A percentile compares a stretch with the other conserved stretches of the same genome.
phyloP scores from a whole-genome alignment of 768 basidiomycete genomes.

The Podaxis sp. region DNA sequence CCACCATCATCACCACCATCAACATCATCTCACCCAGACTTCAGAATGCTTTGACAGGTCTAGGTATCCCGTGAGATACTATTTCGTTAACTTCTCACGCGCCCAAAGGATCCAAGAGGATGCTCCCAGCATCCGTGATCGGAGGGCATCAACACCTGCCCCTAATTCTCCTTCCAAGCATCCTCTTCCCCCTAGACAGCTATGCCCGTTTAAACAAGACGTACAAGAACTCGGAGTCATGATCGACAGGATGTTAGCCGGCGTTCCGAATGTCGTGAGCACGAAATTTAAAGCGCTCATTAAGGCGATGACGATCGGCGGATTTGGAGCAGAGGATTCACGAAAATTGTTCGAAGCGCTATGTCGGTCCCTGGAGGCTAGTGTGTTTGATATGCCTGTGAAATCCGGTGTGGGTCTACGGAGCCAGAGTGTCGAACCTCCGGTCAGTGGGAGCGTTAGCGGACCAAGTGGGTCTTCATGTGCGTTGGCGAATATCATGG shows the following conservation, averaged over 20 bases:
- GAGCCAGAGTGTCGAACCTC: neutral
- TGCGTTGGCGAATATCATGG: neutral
- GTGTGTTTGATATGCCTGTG: conserved; percentile 34
- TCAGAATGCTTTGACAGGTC: conserved; percentile 34
- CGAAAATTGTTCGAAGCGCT: conserved; percentile 51
- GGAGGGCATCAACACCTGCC: neutral
- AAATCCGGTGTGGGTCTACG: neutral
- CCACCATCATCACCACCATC: conserved; percentile 13
- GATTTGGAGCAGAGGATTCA: conserved; percentile 50
- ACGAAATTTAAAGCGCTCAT: conserved; percentile 43
- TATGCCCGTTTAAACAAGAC: conserved; percentile 33
- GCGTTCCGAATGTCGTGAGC: conserved; percentile 23
- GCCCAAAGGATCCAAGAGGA: conserved; percentile 21
- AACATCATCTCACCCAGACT: conserved; percentile 7
- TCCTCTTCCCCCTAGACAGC: conserved; percentile 15
- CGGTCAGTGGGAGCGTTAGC: neutral
- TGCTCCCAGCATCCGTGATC: neutral
- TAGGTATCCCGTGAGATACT: conserved; percentile 39
- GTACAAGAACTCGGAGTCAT: conserved; percentile 40
- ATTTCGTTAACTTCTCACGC: conserved; percentile 30
- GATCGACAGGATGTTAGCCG: conserved; percentile 35
- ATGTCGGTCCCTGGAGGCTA: conserved; percentile 41
- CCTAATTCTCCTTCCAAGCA: neutral
- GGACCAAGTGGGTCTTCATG: neutral
- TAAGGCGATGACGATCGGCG: conserved; percentile 46